Evolutionary conservation across 768 basidiomycete species (phyloP), one percentile per base, ranked within the genome.

Genomic region (Rubroboletus satanas): DNA sequence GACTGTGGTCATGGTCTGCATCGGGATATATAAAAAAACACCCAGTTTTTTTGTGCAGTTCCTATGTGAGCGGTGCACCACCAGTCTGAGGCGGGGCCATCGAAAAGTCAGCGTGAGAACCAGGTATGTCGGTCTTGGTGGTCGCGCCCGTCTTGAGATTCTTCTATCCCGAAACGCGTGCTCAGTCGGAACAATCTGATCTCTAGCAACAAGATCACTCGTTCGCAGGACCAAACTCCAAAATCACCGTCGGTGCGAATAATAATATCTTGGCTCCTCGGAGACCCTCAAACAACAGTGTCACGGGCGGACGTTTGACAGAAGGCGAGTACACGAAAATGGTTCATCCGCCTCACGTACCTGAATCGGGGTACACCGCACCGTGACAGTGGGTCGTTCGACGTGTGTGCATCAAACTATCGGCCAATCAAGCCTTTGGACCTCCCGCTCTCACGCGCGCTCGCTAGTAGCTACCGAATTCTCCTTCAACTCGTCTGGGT

Each of bases 1-100:
- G 51, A 94, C 73, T 28, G 85, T 75, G 12, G 74, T 65, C 39
- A 38, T 5, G 1, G 60, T 26, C 9, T 50, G 37, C 53, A 71
- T 60, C 50, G 5, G 31, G 26, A 15, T 21, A 15, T 21, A 1
- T 14, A 21, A 5, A 28, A 53, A 31, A 23, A 1, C 7, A 37
- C 18, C 35, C 21, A 21, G 17, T 5, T 9, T 1, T 14, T n/a
- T 17, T 29, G n/a, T 15, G 15, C 0, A 10, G n/a, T 28, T n/a
- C 12, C 31, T 46, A 46, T 9, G 45, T 32, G 45, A 18, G 29
- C 7, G 5, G 18, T 45, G 21, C 6, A 4, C 12, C 1, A 21
- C 18, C 29, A 10, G 26, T 5, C 26, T 26, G 26, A 26, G 14
- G 21, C n/a, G 45, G n/a, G 15, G 23, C 17, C 23, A 26, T 35